Conservation (phyloP, 306 rosid species). For the Aeschynomene evenia region DNA sequence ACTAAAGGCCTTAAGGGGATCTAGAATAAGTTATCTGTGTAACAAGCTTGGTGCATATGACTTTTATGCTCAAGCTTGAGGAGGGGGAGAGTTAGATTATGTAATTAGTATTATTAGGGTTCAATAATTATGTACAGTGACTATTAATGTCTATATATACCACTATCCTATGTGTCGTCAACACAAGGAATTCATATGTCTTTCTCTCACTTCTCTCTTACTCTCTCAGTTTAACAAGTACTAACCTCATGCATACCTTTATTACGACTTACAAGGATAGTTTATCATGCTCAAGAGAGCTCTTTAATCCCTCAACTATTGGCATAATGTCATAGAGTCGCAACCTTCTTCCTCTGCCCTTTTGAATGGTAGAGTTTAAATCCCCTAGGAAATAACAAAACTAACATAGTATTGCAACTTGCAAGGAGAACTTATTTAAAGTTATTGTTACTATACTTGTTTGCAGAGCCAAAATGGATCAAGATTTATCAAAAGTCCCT, state of each 20-base stretch:
- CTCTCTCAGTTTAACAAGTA: no score
- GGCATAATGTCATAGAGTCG: background rate
- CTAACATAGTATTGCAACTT: background rate
- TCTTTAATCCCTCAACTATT: background rate
- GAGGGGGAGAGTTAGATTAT: no score
- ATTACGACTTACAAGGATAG: background rate
- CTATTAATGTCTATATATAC: no score
- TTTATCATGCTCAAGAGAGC: background rate
- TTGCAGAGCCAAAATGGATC: constrained; percentile 54
- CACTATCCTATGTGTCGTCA: no score
- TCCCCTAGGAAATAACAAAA: background rate
- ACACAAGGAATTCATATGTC: no score
- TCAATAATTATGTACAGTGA: no score
- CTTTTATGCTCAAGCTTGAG: no score
- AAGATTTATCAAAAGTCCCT: constrained; percentile 52
- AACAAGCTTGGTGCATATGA: no score
- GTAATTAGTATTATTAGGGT: no score
- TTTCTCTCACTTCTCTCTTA: no score
- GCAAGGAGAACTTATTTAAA: background rate
- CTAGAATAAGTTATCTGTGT: no score
- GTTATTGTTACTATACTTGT: constrained; percentile 24
- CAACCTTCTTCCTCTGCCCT: background rate
- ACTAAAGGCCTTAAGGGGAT: no score
- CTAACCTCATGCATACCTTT: background rate
- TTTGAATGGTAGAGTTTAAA: background rate